These are phyloP conservation scores for Pyrrhoderma noxium DNA, from an alignment of 1,284 basidiomycete species.

Conservation along the genomic window DNA sequence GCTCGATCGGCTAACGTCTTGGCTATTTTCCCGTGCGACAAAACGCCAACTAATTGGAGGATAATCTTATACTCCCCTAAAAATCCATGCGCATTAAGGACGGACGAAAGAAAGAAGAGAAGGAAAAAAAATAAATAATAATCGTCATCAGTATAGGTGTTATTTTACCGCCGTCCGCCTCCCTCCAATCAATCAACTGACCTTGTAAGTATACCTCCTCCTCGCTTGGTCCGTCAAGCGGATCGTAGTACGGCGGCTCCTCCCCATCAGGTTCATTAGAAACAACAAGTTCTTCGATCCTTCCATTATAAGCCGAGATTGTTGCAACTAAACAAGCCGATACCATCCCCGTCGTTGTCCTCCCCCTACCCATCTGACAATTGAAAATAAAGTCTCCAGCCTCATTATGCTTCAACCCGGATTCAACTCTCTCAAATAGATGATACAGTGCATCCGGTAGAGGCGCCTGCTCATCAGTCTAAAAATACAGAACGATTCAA, in stretches of 20 bases:
- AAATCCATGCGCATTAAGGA: no score
- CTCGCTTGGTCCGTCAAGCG: constrained; percentile 73
- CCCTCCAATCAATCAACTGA: constrained; percentile 23
- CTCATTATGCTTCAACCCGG: constrained; percentile 44
- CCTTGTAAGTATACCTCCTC: constrained; percentile 84
- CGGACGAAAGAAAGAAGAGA: no score
- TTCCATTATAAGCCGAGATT: constrained; percentile 52
- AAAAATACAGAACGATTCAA: constrained; percentile 2
- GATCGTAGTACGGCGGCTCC: constrained; percentile 52
- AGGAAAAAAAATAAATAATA: no score
- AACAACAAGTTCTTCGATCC: constrained; percentile 31
- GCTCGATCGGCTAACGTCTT: constrained; percentile 87
- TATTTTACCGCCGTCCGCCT: no score
- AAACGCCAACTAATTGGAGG: constrained; percentile 85
- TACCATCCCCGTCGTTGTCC: constrained; percentile 91
- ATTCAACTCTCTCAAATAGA: constrained; percentile 66
- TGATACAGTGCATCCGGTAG: constrained; percentile 78
- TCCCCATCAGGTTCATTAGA: constrained; percentile 36
- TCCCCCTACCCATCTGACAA: constrained; percentile 81
- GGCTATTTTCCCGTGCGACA: constrained; percentile 86
- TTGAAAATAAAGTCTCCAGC: constrained; percentile 81
- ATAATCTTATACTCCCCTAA: constrained; percentile 96
- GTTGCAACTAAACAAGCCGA: constrained; percentile 84
- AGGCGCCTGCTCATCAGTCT: constrained; percentile 96
- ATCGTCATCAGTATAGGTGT: no score